Conservation (phyloP, 2,329 filamentous ascomycete species). For the Apiospora sp. region DNA sequence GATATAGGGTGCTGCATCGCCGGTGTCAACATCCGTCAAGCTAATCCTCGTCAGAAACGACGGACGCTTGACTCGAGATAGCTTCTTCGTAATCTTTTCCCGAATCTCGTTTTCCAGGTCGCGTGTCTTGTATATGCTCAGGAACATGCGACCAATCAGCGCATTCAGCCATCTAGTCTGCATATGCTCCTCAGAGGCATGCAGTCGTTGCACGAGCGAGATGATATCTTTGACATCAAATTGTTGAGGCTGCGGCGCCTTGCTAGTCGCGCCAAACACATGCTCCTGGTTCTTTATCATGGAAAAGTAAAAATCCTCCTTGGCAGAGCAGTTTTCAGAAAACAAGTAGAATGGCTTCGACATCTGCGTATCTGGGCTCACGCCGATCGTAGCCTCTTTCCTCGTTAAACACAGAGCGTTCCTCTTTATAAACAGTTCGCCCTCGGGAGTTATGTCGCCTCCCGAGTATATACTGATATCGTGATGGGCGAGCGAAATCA, state of each 20-base stretch:
- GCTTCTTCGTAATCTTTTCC: slow-evolving; percentile 94
- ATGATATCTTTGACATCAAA: slow-evolving; percentile 90
- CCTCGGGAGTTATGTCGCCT: slow-evolving; percentile 80
- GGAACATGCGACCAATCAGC: slow-evolving; percentile 84
- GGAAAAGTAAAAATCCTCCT: slow-evolving; percentile 98
- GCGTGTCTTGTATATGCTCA: slow-evolving; percentile 85
- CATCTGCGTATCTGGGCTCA: slow-evolving; percentile 61
- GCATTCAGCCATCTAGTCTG: slow-evolving; percentile 96
- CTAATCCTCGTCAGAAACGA: slow-evolving; percentile 86
- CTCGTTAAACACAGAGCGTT: slow-evolving; percentile 87
- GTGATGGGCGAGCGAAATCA: slow-evolving; percentile 91
- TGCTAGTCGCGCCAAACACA: slow-evolving; percentile 61
- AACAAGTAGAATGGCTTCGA: slow-evolving; percentile 93
- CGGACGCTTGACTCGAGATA: slow-evolving; percentile 90
- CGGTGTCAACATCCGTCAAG: slow-evolving; percentile 85
- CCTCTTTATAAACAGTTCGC: slow-evolving; percentile 94
- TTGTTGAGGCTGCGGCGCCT: slow-evolving; percentile 72
- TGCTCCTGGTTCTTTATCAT: slow-evolving; percentile 85
- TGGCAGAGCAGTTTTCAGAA: slow-evolving; percentile 93
- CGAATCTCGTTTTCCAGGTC: slow-evolving; percentile 82
- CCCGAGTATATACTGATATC: slow-evolving; percentile 86
- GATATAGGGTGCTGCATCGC: slow-evolving; percentile 85
- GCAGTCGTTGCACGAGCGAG: slow-evolving; percentile 85
- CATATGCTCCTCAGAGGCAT: slow-evolving; percentile 89
- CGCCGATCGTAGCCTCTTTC: slow-evolving; percentile 62